Conservation (phyloP, 352 stramenopile species). For the Pythium monospermum region DNA sequence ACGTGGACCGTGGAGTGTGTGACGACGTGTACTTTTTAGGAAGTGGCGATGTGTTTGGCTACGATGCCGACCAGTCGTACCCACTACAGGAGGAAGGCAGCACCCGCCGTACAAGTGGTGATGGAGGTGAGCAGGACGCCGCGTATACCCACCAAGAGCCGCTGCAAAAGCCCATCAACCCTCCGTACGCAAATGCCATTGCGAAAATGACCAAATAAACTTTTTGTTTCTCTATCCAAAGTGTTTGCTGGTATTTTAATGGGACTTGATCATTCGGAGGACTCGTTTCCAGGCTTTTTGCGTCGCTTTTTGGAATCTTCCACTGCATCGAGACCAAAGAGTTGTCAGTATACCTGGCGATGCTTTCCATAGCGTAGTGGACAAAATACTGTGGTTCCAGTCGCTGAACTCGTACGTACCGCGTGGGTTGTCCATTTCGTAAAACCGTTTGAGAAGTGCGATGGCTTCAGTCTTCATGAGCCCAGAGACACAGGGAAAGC, state of each 20-base stretch:
- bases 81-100: conserved; percentile 65
- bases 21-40: conserved; percentile 63
- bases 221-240: too few species aligned
- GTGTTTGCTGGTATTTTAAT: background rate
- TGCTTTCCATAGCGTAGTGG: background rate
- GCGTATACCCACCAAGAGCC: conserved; percentile 70
- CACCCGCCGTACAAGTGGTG: too few species aligned
- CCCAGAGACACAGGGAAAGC: conserved; percentile 60
- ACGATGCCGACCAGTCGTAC: conserved; percentile 82
- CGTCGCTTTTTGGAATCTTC: conserved; percentile 78
- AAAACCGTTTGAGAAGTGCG: conserved; percentile 83
- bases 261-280: background rate
- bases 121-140: too few species aligned
- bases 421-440: conserved; percentile 85
- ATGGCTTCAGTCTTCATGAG: conserved; percentile 85
- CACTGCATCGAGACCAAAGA: conserved; percentile 28
- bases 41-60: conserved; percentile 72
- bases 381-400: background rate
- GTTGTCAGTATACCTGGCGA: background rate
- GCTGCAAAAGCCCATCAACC: conserved; percentile 83
- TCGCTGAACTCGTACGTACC: conserved; percentile 28
- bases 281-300: conserved; percentile 32
- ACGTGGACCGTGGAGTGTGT: conserved; percentile 39
- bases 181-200: conserved; percentile 72
- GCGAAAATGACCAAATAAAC: conserved; percentile 48